Base-by-base conservation (phyloP, 2,329 filamentous ascomycete genomes). In the Beauveria medogensis region DNA sequence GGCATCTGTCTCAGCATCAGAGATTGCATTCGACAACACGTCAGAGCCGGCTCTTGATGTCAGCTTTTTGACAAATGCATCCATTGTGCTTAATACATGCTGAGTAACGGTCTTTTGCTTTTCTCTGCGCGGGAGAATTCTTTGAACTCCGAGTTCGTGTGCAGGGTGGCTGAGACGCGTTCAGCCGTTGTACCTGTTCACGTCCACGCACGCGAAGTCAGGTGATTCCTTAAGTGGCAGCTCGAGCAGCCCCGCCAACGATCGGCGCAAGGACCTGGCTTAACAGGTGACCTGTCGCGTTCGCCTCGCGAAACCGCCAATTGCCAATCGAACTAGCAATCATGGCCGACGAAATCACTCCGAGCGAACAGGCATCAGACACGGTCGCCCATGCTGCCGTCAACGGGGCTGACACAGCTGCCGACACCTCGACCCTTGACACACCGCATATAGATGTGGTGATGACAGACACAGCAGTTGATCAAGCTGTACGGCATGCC, bases 381-480 rank as follows among this genome's bases (percentile, higher is more conserved):
- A 24, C 34, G 28, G 30, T 24, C 37, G n/a, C 14, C 8, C 51
- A 55, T 18, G 34, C 26, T 14, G 34, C 30, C 4, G 40, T 46
- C 37, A 57, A 62, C 41, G 50, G 60, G 14, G 41, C 26, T 14
- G 50, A 41, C 4, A 4, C 50, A 12, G 18, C 50, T 46, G 20
- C 24, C 28, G 50, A 48, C 52, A 8, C 61, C 30, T 59, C 47
- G 16, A 24, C 40, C 24, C 16, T 47, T 6, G 69, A 68, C 37
- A 67, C 67, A 34, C 64, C 68, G 18, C 68, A 68, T 28, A 74
- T 70, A 63, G 78, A 80, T 63, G 64, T 77, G 41, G 64, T 73
- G 2, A 80, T 80, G 78, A 69, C 72, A 10, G 78, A 80, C 66
- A 75, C 69, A 40, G 70, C 72, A 47, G 64, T 66, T 28, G 78